A percentile compares a stretch with the other conserved stretches of the same genome.
Conservation (phyloP, 2,329 filamentous ascomycete species). For the Aureobasidium subglaciale region DNA sequence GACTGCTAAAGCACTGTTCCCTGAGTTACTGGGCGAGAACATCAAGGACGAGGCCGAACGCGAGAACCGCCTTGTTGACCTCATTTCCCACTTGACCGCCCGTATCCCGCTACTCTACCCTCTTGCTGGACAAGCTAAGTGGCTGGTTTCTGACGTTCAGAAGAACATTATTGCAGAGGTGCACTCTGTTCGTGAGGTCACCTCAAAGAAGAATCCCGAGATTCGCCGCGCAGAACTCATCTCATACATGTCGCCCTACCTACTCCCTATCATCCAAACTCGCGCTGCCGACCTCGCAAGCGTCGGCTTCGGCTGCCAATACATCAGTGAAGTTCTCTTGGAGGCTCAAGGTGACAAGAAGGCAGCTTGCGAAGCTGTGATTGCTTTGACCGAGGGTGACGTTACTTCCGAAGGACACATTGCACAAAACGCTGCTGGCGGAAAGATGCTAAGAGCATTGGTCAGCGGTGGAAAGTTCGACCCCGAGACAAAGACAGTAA, state of each 20-base stretch:
- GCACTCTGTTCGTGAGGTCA: slow-evolving; percentile 69
- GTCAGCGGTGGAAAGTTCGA: slow-evolving; percentile 87
- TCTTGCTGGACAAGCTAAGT: slow-evolving; percentile 58
- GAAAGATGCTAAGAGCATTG: slow-evolving; percentile 82
- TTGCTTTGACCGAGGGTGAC: slow-evolving; percentile 35
- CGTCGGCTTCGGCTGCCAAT: slow-evolving; percentile 78
- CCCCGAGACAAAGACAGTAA: slow-evolving; percentile 59
- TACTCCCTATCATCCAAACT: slow-evolving; percentile 66
- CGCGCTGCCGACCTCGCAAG: slow-evolving; percentile 62
- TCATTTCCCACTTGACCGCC: slow-evolving; percentile 60
- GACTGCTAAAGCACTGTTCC: slow-evolving; percentile 75
- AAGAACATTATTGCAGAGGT: slow-evolving; percentile 65
- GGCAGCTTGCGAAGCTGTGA: slow-evolving; percentile 63
- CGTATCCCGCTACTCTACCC: slow-evolving; percentile 70
- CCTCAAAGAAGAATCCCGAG: slow-evolving; percentile 86
- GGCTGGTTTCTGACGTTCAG: slow-evolving; percentile 59
- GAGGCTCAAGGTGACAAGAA: slow-evolving; percentile 67
- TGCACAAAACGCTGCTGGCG: slow-evolving; percentile 55
- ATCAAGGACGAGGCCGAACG: slow-evolving; percentile 39
- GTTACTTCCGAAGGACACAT: slow-evolving; percentile 48
- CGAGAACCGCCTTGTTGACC: slow-evolving; percentile 52
- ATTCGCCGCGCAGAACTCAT: slow-evolving; percentile 69
- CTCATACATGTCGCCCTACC: slow-evolving; percentile 62
- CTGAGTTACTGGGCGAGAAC: slow-evolving; percentile 69
- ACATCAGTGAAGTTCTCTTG: slow-evolving; percentile 76